Evolutionary conservation across 73 alveolate genomes (phyloP), one percentile per base, ranked within the genome.

Genomic region (Tetrahymena borealis): DNA sequence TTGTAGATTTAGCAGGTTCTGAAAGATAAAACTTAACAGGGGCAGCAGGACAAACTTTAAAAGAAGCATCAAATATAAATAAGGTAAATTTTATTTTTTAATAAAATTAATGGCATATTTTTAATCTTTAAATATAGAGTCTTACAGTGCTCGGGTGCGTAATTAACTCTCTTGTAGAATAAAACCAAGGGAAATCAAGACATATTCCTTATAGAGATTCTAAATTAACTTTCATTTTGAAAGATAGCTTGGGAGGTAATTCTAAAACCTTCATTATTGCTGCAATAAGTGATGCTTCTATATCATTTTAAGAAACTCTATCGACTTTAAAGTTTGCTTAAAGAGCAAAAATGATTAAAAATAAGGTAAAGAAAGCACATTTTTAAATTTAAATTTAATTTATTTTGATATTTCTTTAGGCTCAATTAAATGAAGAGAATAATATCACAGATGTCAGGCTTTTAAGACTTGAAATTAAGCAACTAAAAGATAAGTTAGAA

Each of bases 41-140:
- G 35, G 97, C 98, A 13, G 94, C 94, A 2, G 98, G 99, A 13
- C 97, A 97, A 39, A 95, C 99, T 90, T 93, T 98, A 16, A 98
- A 97, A 94, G 99, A 98, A 93, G 99, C 99, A 2, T 95, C 98
- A 78, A 97, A 96, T 94, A 98, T 98, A 38, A 98, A 98, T 92
- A 93, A 97, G 39, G 90, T 60, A 60, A 60, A 20, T 60, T 8
- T 1, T 60, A 6, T 13, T 94, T 32, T 90, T 93, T 1, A 91
- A 94, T 38, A 91, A 95, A 79, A 96, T 95, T 18, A 95, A 94
- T 95, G 96, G 95, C 7, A 96, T 95, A 38, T 91, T 91, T 31
- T 96, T 96, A 13, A 41, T 96, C 15, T 39, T 39, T 39, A 91
- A 33, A 94, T 78, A 31, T 38, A 91, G 91, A 95, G 96, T 36